Percentiles rank a stretch among this genome's conserved stretches.
These are phyloP conservation scores for Kickxella alabastrina DNA, from an alignment of 192 early-diverging fungal genomes.

Conservation along the genomic window DNA sequence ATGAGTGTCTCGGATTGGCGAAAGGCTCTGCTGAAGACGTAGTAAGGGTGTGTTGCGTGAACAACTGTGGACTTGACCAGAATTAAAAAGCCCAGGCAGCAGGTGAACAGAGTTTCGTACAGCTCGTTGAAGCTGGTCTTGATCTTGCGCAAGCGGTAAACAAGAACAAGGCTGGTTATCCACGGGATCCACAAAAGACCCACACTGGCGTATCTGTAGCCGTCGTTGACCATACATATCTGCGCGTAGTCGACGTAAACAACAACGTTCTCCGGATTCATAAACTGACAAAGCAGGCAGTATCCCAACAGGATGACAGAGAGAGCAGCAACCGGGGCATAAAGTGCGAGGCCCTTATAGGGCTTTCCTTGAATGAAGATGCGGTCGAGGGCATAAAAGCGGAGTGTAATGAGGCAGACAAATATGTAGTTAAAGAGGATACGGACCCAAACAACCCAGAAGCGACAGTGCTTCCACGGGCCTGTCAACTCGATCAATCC, in stretches of 20 bases:
- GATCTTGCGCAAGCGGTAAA: slow-evolving; percentile 17
- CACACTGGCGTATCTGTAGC: slow-evolving; percentile 19
- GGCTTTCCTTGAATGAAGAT: slow-evolving; percentile 31
- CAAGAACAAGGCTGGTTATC: slow-evolving; percentile 1
- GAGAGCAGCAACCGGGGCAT: slow-evolving; percentile 4
- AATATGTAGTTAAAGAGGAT: slow-evolving; percentile 15
- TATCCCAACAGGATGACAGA: slow-evolving; percentile 6
- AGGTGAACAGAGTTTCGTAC: slow-evolving; percentile 4
- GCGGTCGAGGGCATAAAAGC: slow-evolving; percentile 21
- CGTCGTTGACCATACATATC: slow-evolving; percentile 17
- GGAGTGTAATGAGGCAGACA: slow-evolving; percentile 13
- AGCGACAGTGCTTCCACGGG: slow-evolving; percentile 15
- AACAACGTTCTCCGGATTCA: slow-evolving; percentile 2
- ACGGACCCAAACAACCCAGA: slow-evolving; percentile 36
- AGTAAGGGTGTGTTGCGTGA: slow-evolving; percentile 22
- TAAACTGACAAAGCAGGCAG: slow-evolving; percentile 23
- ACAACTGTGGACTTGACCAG: slow-evolving; percentile 25
- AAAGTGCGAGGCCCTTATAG: slow-evolving; percentile 19
- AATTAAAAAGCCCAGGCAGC: slow-evolving; percentile 10
- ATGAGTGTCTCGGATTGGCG: slow-evolving; percentile 13
- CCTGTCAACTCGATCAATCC: slow-evolving; percentile 8
- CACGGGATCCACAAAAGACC: slow-evolving; percentile 30
- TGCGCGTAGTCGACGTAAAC: slow-evolving; percentile 10
- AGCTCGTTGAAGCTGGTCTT: slow-evolving; percentile 17
- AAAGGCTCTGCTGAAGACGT: slow-evolving; percentile 12